A percentile compares a stretch with the other conserved stretches of the same genome.
Evolutionary conservation across 345 rosid species (phyloP).

Genomic region (Euclidium syriacum): DNA sequence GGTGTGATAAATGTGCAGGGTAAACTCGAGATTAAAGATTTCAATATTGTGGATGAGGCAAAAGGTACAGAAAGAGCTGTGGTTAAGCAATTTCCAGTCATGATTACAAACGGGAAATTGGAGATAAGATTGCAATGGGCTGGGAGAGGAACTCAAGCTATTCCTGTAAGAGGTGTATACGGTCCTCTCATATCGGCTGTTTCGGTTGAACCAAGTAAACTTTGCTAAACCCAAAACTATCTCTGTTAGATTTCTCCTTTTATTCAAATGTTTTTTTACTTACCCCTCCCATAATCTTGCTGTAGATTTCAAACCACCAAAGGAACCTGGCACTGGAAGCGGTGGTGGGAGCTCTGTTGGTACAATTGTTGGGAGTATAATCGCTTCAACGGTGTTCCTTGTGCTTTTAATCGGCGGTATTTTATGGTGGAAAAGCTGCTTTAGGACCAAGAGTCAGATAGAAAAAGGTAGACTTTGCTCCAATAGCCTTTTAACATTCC

Average conservation of each 20-base stretch:
- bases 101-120: constrained; percentile 17
- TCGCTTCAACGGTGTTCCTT: neutral
- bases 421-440: constrained; percentile 36
- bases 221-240: neutral
- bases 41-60: constrained; percentile 38
- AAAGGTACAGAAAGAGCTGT: constrained; percentile 34
- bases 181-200: constrained; percentile 54
- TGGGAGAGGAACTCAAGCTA: constrained; percentile 41
- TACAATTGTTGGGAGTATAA: constrained; percentile 17
- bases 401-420: constrained; percentile 22
- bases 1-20: constrained; percentile 26
- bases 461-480: constrained; percentile 24
- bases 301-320: neutral
- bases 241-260: neutral
- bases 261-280: too few relatives aligned
- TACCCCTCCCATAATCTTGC: neutral
- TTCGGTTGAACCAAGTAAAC: constrained; percentile 24
- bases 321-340: neutral
- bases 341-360: neutral
- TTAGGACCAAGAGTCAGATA: neutral
- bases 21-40: constrained; percentile 36
- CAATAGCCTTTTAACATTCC: neutral
- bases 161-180: constrained; percentile 33
- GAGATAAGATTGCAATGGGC: constrained; percentile 49
- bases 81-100: neutral